Conservation (phyloP, 2,329 filamentous ascomycete species). For the Exophiala aquamarina region DNA sequence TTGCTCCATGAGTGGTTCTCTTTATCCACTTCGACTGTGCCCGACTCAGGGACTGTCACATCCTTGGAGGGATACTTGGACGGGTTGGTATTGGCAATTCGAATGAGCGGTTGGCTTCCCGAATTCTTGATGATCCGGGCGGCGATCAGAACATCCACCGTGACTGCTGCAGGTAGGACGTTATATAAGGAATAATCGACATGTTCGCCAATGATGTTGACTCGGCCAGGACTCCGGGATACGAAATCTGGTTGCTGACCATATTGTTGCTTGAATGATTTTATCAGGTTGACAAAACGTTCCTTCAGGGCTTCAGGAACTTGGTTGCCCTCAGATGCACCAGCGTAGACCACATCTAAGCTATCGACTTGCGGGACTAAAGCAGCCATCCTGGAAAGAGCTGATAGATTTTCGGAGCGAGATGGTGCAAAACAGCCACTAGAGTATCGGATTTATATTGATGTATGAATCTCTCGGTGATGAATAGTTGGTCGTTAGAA, state of each 20-base stretch:
- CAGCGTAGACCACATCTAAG: slow-evolving; percentile 27
- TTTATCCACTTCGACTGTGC: slow-evolving; percentile 76
- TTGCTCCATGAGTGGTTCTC: slow-evolving; percentile 92
- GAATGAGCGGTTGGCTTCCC: slow-evolving; percentile 60
- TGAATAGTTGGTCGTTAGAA: too few relatives aligned
- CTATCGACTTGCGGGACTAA: slow-evolving; percentile 24
- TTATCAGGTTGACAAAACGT: slow-evolving; percentile 74
- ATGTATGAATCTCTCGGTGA: too few relatives aligned
- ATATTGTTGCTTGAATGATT: slow-evolving; percentile 70
- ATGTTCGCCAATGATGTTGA: slow-evolving; percentile 99
- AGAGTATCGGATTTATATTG: too few relatives aligned
- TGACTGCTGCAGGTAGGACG: slow-evolving; percentile 92
- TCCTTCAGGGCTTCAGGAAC: slow-evolving; percentile 65
- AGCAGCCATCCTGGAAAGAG: too few relatives aligned
- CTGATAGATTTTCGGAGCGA: too few relatives aligned
- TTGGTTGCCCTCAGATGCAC: slow-evolving; percentile 64
- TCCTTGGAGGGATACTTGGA: slow-evolving; percentile 73
- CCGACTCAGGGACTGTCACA: slow-evolving; percentile 67
- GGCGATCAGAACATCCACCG: slow-evolving; percentile 85
- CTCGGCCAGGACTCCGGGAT: slow-evolving; percentile 84
- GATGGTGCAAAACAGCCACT: too few relatives aligned
- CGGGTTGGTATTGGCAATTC: slow-evolving; percentile 75
- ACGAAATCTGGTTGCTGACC: slow-evolving; percentile 74
- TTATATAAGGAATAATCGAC: slow-evolving; percentile 98
- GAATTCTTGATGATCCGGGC: slow-evolving; percentile 55